Percentiles rank a stretch among this genome's conserved stretches.
Evolutionary conservation across 2,329 filamentous ascomycete species (phyloP).

Genomic region (Remersonia thermophila): DNA sequence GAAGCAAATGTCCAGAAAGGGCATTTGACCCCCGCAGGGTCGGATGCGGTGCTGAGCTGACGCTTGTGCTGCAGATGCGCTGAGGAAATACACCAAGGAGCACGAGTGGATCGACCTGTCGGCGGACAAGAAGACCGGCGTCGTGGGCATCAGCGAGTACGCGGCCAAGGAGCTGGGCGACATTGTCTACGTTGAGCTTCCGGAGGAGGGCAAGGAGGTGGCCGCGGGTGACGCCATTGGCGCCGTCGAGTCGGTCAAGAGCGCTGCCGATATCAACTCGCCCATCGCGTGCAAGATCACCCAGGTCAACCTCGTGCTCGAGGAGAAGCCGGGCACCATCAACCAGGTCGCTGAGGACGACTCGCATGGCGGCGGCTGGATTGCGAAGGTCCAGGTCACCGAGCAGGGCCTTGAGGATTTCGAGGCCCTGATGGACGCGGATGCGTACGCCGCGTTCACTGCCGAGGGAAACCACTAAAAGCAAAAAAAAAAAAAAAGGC

Average conservation of each 20-base stretch:
- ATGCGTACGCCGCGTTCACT: conserved; percentile 67
- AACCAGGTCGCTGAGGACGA: conserved; percentile 81
- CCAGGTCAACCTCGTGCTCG: conserved; percentile 60
- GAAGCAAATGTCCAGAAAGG: conserved; percentile 9
- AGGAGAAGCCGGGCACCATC: conserved; percentile 76
- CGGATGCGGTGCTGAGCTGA: too few species aligned
- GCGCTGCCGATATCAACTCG: conserved; percentile 91
- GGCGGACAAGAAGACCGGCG: conserved; percentile 69
- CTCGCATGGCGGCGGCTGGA: conserved; percentile 70
- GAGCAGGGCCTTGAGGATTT: conserved; percentile 55
- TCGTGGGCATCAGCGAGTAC: conserved; percentile 77
- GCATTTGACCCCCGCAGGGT: too few species aligned
- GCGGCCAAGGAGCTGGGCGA: conserved; percentile 87
- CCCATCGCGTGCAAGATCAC: conserved; percentile 69
- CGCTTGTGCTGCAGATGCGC: conserved; percentile 45
- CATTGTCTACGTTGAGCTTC: conserved; percentile 94
- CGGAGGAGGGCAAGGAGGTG: conserved; percentile 56
- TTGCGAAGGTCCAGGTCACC: conserved; percentile 71
- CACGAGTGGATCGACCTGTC: conserved; percentile 96
- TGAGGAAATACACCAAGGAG: conserved; percentile 87
- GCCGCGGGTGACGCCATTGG: conserved; percentile 73
- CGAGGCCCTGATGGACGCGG: conserved; percentile 63
- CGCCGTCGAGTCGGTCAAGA: conserved; percentile 96
- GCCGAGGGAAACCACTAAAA: conserved; percentile 28
- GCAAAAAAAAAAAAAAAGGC: too few species aligned